Evolutionary conservation across 192 early-diverging fungal genomes (phyloP).

Genomic region (Rhizoclosmatium sp.): DNA sequence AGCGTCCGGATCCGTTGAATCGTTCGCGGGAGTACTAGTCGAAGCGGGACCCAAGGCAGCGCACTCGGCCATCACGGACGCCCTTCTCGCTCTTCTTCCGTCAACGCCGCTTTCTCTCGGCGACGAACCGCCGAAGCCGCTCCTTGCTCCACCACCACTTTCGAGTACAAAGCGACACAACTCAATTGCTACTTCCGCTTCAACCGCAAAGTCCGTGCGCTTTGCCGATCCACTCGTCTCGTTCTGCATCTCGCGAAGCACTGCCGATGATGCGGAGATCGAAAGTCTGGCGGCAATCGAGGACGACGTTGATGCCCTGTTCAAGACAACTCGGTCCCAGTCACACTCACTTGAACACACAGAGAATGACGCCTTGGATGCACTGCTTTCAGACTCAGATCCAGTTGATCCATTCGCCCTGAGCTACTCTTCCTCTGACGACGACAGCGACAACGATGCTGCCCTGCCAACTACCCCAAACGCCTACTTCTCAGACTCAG

Average conservation of each 20-base stretch:
- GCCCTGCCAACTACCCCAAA: background rate
- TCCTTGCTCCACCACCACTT: background rate
- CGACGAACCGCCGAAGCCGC: background rate
- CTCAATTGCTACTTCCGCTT: background rate
- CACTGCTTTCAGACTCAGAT: background rate
- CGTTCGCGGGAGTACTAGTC: background rate
- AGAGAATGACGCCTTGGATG: no score
- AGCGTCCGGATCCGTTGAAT: background rate
- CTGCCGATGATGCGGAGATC: background rate
- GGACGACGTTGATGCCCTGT: background rate
- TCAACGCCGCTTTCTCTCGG: background rate
- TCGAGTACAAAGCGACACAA: background rate
- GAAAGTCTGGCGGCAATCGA: background rate
- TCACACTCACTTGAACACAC: no score
- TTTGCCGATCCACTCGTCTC: conserved; percentile 8
- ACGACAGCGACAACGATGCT: background rate
- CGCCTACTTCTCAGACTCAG: background rate
- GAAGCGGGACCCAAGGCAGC: background rate
- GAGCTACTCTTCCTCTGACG: background rate
- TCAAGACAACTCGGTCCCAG: no score
- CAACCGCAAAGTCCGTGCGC: background rate
- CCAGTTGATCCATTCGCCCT: background rate
- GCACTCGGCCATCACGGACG: conserved; percentile 11
- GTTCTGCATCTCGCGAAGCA: background rate
- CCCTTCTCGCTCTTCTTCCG: background rate